These are phyloP conservation scores for Oidiodendron maius DNA, from an alignment of 495 filamentous ascomycete species.

Conservation along the genomic window DNA sequence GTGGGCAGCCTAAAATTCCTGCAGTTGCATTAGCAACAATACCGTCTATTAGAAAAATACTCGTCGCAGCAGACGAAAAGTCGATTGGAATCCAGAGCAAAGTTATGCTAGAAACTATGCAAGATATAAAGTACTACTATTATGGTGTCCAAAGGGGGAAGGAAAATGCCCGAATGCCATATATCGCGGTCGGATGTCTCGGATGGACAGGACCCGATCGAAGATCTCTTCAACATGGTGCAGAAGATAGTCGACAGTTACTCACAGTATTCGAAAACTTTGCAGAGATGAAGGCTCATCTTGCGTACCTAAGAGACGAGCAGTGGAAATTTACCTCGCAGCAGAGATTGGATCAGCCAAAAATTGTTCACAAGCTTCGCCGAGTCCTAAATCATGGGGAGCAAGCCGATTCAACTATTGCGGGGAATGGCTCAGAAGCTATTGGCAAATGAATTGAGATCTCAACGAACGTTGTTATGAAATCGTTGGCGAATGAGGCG, in stretches of 20 bases:
- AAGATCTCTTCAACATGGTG: constrained; percentile 6
- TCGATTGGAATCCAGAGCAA: constrained; percentile 15
- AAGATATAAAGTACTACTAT: constrained; percentile 17
- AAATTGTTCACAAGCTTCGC: constrained; percentile 7
- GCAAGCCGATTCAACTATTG: no score
- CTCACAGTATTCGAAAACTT: constrained; percentile 13
- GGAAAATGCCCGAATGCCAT: constrained; percentile 5
- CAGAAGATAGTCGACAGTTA: constrained; percentile 12
- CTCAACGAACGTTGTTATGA: no score
- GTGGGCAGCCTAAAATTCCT: constrained; percentile 7
- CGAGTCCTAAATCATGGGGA: not conserved
- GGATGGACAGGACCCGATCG: constrained; percentile 16
- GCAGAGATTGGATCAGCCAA: constrained; percentile 5
- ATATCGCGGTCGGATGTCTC: constrained; percentile 18
- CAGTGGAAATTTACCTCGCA: constrained; percentile 14
- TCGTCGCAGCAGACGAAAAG: constrained; percentile 20
- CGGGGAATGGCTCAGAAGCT: no score
- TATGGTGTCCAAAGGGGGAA: not conserved
- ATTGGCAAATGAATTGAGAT: no score
- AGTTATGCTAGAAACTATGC: constrained; percentile 13
- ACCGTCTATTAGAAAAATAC: not conserved
- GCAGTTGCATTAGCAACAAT: constrained; percentile 7
- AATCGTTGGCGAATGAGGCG: no score
- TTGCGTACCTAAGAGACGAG: constrained; percentile 5
- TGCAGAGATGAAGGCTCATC: constrained; percentile 11